Evolutionary conservation across 176 grass and related monocot genomes (phyloP), one percentile per base, ranked within the genome.

Genomic region (Bolboschoenus planiculmis): DNA sequence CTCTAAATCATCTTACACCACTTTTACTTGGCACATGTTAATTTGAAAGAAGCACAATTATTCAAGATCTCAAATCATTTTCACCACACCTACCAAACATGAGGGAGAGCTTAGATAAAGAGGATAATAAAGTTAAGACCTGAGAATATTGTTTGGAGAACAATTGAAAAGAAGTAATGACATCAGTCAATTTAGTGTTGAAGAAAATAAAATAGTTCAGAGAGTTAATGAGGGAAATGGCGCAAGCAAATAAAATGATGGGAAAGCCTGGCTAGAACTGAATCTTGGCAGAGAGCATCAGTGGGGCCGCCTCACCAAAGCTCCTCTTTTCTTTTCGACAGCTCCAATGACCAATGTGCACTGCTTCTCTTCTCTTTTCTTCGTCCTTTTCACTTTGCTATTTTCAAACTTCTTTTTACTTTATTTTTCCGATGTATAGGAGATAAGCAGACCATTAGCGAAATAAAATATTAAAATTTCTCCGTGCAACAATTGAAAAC

Each of bases 231-330:
- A 30, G 21, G 43, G 23, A 46, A 50, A 76, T 51, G 43, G 72
- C 3, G 72, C 43, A 33, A 31, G 71, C 24, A 75, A 16, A 48
- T 30, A 76, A 46, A 76, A 30, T 14, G 57, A 60, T 39, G 36
- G 51, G 50, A 60, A 80, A 80, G 56, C 2, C 79, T 66, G 56
- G 79, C 58, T 33, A 30, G 14, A 82, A 82, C 54, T 82, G 79
- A 82, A 82, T 66, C 79, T 82, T 65, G 79, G 79, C 79, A 82
- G 56, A 56, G 55, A 7, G 0, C n/a, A 62, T n/a, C n/a, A 59
- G 53, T 82, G 57, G 57, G 40, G 56, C 54, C 55, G 18, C 7
- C 29, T 79, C 76, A 79, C 39, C 78, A 59, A 58, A 75, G 67
- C 67, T 72, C 15, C 36, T 63, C 59, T 2, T n/a, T 53, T n/a